Base-by-base conservation (phyloP, 2,329 filamentous ascomycete genomes). In the Sarocladium kiliense region DNA sequence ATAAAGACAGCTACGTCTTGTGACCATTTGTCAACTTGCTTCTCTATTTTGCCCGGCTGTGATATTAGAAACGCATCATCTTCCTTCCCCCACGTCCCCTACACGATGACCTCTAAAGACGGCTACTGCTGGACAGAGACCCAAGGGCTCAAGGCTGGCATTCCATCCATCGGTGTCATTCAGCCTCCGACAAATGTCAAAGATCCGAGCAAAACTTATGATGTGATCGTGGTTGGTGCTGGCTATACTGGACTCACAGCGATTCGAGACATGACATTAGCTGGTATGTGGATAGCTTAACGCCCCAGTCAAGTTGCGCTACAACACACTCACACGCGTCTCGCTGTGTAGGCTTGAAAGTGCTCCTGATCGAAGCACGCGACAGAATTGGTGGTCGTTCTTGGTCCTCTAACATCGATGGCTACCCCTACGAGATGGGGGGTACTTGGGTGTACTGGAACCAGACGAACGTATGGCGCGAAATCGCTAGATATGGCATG, bases 361-460 rank as follows among this genome's bases (percentile, higher is more conserved):
- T 68, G 0, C 64, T 75, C 9, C 62, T 75, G 0, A 30, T 76
- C 2, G 74, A 75, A 58, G 71, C 66, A 1, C 64, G 74, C 23
- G 73, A 76, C 55, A 62, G 73, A 1, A 68, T 75, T 42, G 73
- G 73, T 12, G 72, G 74, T 1, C 65, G 74, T 1, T 71, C 70
- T 1, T 75, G 70, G 68, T 67, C 65, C 2, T 62, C 68, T 6
- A 65, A 66, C 19, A 67, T 70, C 14, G 62, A 64, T 7, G 72
- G 68, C 0, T 67, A 68, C 25, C 61, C 63, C 1, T 74, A 68
- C 53, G 72, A 75, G 47, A 71, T 76, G 68, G 73, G 74, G 1
- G 73, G 74, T 0, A 74, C 72, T 1, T 76, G 72, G 72, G 62
- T 76, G 2, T 68, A 70, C 26, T 71, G 70, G 68, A 59, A 60